Conservation (phyloP, 2,329 filamentous ascomycete genomes). For the Talaromyces piceae region DNA sequence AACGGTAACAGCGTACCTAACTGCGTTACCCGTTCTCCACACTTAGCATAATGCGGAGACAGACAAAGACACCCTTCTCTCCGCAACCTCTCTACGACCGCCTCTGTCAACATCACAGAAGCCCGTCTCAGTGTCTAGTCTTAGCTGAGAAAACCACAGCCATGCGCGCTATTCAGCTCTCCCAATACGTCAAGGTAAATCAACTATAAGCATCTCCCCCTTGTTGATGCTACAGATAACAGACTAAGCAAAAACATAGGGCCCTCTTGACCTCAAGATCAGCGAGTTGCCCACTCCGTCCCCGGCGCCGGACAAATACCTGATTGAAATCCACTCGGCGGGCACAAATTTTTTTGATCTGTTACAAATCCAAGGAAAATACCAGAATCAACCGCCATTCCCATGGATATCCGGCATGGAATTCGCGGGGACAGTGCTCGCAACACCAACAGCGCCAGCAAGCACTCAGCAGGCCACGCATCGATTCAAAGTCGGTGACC, state of each 20-base stretch:
- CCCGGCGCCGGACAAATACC: constrained; percentile 67
- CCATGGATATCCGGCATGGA: constrained; percentile 84
- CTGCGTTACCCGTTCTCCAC: too few species aligned
- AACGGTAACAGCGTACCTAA: too few species aligned
- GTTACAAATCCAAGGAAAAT: constrained; percentile 90
- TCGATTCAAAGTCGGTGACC: constrained; percentile 68
- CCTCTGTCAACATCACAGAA: neutral
- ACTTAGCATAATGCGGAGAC: too few species aligned
- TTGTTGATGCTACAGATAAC: neutral
- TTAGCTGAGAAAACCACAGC: neutral
- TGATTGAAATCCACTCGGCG: constrained; percentile 77
- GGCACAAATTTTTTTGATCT: constrained; percentile 98
- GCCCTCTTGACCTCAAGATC: constrained; percentile 70
- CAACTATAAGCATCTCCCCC: neutral
- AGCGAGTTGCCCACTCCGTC: constrained; percentile 65
- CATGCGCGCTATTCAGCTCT: constrained; percentile 70
- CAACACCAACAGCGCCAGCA: constrained; percentile 59
- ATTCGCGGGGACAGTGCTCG: constrained; percentile 71
- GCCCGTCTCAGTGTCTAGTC: too few species aligned
- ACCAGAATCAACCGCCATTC: constrained; percentile 82
- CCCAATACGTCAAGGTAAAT: constrained; percentile 67
- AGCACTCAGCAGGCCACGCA: constrained; percentile 32
- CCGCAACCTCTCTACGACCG: neutral
- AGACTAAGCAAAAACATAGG: constrained; percentile 41
- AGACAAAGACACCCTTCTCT: neutral